A percentile compares a stretch with the other conserved stretches of the same genome.
Conservation (phyloP, 768 basidiomycete genomes). For the Ephemerocybe angulata region DNA sequence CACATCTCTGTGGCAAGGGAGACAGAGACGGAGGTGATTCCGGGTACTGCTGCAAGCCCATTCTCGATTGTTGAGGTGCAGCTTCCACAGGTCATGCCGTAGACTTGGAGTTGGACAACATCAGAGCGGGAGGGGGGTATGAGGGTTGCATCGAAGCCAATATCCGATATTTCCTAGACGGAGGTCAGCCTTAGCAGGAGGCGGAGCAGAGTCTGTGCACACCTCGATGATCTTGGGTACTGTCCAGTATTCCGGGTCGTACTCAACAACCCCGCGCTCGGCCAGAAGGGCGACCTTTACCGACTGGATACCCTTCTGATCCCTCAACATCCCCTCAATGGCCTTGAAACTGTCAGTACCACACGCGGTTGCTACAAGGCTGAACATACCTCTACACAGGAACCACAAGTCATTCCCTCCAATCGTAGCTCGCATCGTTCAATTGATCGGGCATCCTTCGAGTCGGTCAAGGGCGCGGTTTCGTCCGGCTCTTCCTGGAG, state of each 20-base stretch:
- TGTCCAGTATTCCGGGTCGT: conserved; percentile 79
- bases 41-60: conserved; percentile 65
- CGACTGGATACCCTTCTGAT: conserved; percentile 84
- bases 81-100: conserved; percentile 88
- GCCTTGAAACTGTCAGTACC: conserved; percentile 41
- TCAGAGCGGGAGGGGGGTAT: conserved; percentile 67
- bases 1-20: conserved; percentile 75
- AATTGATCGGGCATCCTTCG: conserved; percentile 22
- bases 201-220: conserved; percentile 23
- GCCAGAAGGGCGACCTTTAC: conserved; percentile 96
- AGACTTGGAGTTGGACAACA: conserved; percentile 70
- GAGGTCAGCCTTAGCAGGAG: conserved; percentile 10
- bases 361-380: not conserved
- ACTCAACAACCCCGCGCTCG: conserved; percentile 89
- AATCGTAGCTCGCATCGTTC: conserved; percentile 76
- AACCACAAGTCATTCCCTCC: conserved; percentile 88
- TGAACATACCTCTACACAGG: conserved; percentile 76
- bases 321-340: conserved; percentile 79
- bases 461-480: conserved; percentile 19
- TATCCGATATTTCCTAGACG: conserved; percentile 81
- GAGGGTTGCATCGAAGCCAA: conserved; percentile 85
- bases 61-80: conserved; percentile 77
- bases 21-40: conserved; percentile 67
- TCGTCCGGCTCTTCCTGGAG: conserved; percentile 20
- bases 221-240: conserved; percentile 76